Conservation (phyloP, 768 basidiomycete genomes). For the Leccinum variicolor region DNA sequence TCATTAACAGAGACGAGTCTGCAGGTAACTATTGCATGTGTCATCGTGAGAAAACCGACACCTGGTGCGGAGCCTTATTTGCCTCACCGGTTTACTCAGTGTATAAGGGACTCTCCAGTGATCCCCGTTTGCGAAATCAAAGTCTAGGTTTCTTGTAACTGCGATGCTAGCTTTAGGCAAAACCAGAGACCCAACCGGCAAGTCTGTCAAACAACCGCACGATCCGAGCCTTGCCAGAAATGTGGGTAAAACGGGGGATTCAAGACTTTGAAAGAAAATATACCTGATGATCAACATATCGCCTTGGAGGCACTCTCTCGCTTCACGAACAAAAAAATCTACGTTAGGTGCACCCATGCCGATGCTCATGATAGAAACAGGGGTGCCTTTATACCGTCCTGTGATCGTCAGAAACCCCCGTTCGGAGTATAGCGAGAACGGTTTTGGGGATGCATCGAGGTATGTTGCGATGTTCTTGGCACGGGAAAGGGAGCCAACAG, state of each 20-base stretch:
- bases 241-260: background rate
- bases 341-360: conserved; percentile 84
- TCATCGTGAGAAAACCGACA: conserved; percentile 1
- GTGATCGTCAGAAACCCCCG: conserved; percentile 75
- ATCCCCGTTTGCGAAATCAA: conserved; percentile 56
- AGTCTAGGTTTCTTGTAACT: conserved; percentile 73
- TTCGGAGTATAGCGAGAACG: conserved; percentile 65
- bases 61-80: background rate
- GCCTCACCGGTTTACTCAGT: conserved; percentile 60
- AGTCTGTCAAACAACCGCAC: conserved; percentile 66
- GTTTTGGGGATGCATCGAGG: conserved; percentile 56
- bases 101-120: conserved; percentile 48
- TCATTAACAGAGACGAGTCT: conserved; percentile 49
- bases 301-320: conserved; percentile 67
- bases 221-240: conserved; percentile 62
- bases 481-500: conserved; percentile 71
- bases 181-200: conserved; percentile 74
- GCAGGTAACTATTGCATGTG: conserved; percentile 46
- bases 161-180: conserved; percentile 67
- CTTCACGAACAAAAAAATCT: conserved; percentile 84
- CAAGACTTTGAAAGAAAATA: background rate
- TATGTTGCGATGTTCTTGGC: conserved; percentile 55
- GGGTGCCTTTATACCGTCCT: conserved; percentile 58
- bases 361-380: conserved; percentile 72
- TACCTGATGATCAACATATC: conserved; percentile 53